Base-by-base conservation (phyloP, 495 filamentous ascomycete species). In the Oleoguttula mirabilis region DNA sequence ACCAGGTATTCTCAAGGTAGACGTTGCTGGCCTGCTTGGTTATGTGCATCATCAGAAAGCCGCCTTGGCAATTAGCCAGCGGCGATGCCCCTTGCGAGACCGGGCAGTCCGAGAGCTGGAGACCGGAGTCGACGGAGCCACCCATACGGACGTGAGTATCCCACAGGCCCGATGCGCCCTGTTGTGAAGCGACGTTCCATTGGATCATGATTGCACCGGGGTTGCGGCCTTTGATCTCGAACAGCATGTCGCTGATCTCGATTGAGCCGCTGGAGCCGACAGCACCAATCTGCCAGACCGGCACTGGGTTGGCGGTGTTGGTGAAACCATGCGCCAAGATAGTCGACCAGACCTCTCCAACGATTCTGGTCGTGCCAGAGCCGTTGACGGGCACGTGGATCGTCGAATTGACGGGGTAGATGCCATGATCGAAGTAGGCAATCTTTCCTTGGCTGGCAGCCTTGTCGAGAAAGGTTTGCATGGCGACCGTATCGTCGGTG, bases 151-250 rank as follows among this genome's bases (percentile, higher is more conserved):
- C 61, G 55, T 70, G 67, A 21, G 64, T 61, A 40, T 70, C 66
- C 63, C 63, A 66, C 27, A 66, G 54, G 40, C 60, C 63, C 21
- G 50, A 57, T 10, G 21, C 44, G 10, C 66, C 69, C 46, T 61
- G 45, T 39, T 63, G 44, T 7, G 62, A 66, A 10, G 52, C 41
- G 36, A 86, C 57, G 56, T 87, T 86, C 72, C 76, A 86, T 58
- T 86, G 70, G 41, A 92, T 75, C 24, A 87, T 67, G 12, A 76
- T 73, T 25, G 80, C 82, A 16, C 84, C 84, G 1, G 77, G 72
- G 33, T 72, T 66, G n/a, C 68, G 59, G 21, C 78, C 79, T 35
- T 74, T 70, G 40, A 56, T 83, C 60, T 50, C 73, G 56, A 66
- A 73, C 59, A 76, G 77, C 55, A 76, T 62, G 52, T 80, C 75